phyloP scores from a whole-genome alignment of 345 rosid genomes.

The Boechera divaricarpa region DNA sequence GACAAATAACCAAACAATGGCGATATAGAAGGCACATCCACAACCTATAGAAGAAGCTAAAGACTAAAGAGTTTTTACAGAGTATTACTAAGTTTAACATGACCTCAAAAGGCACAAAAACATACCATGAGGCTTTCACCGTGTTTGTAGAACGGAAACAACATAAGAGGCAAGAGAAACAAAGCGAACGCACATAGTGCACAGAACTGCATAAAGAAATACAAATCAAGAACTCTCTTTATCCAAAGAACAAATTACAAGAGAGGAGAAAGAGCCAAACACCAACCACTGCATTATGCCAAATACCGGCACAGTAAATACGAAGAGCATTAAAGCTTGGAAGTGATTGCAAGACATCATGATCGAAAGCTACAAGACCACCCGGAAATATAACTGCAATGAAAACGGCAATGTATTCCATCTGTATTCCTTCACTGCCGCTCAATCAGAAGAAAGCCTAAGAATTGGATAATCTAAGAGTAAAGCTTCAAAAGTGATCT shows the following conservation, averaged over 20 bases:
- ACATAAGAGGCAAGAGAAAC: constrained; percentile 61
- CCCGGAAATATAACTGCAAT: constrained; percentile 90
- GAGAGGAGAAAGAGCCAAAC: constrained; percentile 1
- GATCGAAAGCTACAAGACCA: constrained; percentile 83
- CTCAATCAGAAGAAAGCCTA: constrained; percentile 54
- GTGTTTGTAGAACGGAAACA: constrained; percentile 67
- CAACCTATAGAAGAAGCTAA: constrained; percentile 54
- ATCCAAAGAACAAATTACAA: not conserved
- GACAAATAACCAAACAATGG: constrained; percentile 78
- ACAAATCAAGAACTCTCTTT: constrained; percentile 6
- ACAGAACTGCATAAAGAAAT: constrained; percentile 54
- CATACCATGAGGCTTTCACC: constrained; percentile 64
- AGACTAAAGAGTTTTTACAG: not conserved
- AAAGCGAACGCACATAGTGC: constrained; percentile 65
- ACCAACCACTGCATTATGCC: constrained; percentile 92
- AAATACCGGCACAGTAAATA: constrained; percentile 84
- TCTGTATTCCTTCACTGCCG: constrained; percentile 86
- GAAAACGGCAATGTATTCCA: constrained; percentile 82
- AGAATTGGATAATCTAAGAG: constrained; percentile 31
- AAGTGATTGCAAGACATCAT: constrained; percentile 62
- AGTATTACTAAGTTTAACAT: not conserved
- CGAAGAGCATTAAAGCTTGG: constrained; percentile 68
- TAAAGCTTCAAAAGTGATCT: constrained; percentile 12
- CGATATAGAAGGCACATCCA: constrained; percentile 66
- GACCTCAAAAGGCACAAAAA: not conserved